Base-by-base conservation (phyloP, 257 asterid species). In the Handroanthus guayacan region DNA sequence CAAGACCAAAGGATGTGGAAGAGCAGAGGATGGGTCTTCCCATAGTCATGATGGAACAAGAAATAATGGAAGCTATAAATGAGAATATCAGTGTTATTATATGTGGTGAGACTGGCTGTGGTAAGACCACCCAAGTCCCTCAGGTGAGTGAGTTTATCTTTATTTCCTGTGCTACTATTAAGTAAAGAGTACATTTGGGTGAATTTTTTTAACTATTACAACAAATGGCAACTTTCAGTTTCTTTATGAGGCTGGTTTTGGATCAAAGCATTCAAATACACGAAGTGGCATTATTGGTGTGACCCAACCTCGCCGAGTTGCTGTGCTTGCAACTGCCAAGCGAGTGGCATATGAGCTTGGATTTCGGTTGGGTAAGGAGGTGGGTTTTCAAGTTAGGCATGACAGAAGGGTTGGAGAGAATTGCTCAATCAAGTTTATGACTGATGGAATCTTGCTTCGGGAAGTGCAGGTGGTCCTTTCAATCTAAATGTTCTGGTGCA, bases 51-150 rank as follows among this genome's bases (percentile, higher is more conserved):
- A 91, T 87, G 97, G 99, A 95, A 89, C 97, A 91, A 82, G 99
- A 95, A 84, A 90, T 92, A 83, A 95, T 92, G 97, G 99, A 95
- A 87, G 96, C 96, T 61, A 85, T 95, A 58, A 88, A 87, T 67
- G 88, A 86, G 74, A 90, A 88, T 66, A 71, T 63, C 62, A 82
- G 91, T 86, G 89, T 92, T 62, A 92, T 95, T 71, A 84, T 95
- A 81, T 92, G 99, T 80, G 99, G 99, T 75, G 99, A 90, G 82
- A 95, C 97, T 71, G 98, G 98, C 31, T 95, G 99, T 81, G 98
- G 99, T 62, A 95, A 95, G 85, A 95, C 98, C 74, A 95, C 99
- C 71, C 99, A 95, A 85, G 98, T 95, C 81, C 99, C 99, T 9
- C 98, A 92, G 98, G 99, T 92, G 74, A 70, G 92, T 70, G 62